Evolutionary conservation across 371 early-diverging fungal species (phyloP).

Genomic region (Mortierella sp.): DNA sequence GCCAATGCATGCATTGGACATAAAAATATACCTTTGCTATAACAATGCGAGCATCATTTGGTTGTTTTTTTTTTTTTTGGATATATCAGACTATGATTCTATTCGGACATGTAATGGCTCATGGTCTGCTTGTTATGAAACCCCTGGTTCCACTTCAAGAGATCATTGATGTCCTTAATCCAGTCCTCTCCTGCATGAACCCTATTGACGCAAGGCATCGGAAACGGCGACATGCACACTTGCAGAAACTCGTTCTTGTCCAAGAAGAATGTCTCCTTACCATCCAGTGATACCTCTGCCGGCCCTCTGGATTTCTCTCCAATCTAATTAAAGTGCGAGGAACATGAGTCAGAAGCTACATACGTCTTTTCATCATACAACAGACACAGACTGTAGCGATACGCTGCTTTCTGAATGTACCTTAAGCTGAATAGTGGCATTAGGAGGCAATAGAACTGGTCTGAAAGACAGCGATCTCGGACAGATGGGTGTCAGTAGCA

Average conservation of each 20-base stretch:
- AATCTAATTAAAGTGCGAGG: conserved; percentile 58
- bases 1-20: not conserved
- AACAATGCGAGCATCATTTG: not conserved
- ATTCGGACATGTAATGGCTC: conserved; percentile 57
- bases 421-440: conserved; percentile 71
- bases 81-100: too few species aligned
- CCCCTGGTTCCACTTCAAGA: conserved; percentile 86
- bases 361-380: not conserved
- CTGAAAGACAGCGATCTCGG: conserved; percentile 95
- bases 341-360: not conserved
- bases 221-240: conserved; percentile 80
- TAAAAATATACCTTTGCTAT: conserved; percentile 1
- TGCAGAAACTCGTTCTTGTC: conserved; percentile 76
- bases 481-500: conserved; percentile 95
- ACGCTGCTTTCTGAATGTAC: conserved; percentile 45
- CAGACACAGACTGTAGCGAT: not conserved
- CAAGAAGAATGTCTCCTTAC: conserved; percentile 76
- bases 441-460: conserved; percentile 89
- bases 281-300: conserved; percentile 79
- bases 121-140: conserved; percentile 65
- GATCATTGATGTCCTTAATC: conserved; percentile 83
- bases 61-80: not conserved
- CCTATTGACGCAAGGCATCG: conserved; percentile 82
- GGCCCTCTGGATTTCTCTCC: conserved; percentile 70
- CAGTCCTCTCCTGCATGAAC: conserved; percentile 75